phyloP scores from a whole-genome alignment of 2,329 filamentous ascomycete species.

The Epicoccum nigrum region DNA sequence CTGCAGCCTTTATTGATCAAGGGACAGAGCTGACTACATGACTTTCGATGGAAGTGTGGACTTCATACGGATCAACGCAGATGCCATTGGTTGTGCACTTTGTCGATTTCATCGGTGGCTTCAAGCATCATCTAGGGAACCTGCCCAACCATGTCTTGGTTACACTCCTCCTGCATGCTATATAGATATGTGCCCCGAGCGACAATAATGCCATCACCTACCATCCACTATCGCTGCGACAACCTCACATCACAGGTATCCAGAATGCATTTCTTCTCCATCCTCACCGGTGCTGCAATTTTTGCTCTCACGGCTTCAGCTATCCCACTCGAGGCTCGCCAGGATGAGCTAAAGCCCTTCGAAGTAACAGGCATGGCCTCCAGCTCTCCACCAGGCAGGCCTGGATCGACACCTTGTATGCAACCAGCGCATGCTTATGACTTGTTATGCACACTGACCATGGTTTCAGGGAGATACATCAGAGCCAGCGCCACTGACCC shows the following conservation, averaged over 20 bases:
- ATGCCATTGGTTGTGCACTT: no score
- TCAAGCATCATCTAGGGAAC: no score
- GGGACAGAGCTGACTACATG: no score
- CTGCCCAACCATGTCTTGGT: no score
- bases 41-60: no score
- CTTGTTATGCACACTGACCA: no score
- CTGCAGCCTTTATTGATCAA: no score
- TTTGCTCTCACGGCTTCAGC: slow-evolving; percentile 2
- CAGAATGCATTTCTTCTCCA: slow-evolving; percentile 22
- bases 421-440: no score
- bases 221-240: neutral
- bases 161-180: no score
- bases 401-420: neutral
- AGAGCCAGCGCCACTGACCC: slow-evolving; percentile 34
- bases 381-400: neutral
- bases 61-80: no score
- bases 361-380: slow-evolving; percentile 20
- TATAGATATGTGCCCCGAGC: no score
- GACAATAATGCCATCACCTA: neutral
- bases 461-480: slow-evolving; percentile 25
- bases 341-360: slow-evolving; percentile 26
- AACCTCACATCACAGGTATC: neutral
- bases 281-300: slow-evolving; percentile 10
- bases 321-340: slow-evolving; percentile 19
- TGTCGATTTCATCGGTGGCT: no score